Evolutionary conservation across 176 grass and related monocot genomes (phyloP), one percentile per base, ranked within the genome.

Genomic region (Bolboschoenus planiculmis): DNA sequence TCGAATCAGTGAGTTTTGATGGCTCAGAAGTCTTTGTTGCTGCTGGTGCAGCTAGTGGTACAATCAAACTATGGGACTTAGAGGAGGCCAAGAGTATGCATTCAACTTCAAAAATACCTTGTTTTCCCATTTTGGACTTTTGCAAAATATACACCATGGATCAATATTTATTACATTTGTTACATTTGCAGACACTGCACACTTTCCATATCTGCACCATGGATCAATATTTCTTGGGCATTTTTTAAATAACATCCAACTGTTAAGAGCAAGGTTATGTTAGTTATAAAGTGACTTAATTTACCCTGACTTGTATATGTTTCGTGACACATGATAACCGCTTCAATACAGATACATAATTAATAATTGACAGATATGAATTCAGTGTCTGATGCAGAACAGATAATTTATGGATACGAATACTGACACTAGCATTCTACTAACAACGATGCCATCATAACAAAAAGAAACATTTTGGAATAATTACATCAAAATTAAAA

Each of bases 1-100:
- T 97, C 53, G 95, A 97, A 47, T 94, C 95, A 0, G 95, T 97
- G 77, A 80, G 82, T 87, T 94, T 97, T 85, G 95, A 97, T 76
- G 86, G 87, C 50, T 92, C 92, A 4, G 95, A 97, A 94, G 88
- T 94, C 8, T 91, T 93, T 73, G 89, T 97, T 53, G 95, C 92
- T 57, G 92, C 95, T 63, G 95, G 95, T 86, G 95, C 95, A 86
- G 90, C 95, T 81, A 97, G 92, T 54, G 95, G 95, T 40, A 94
- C 95, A 27, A 87, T 94, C 84, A 97, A 97, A 78, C 47, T 97
- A 82, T 94, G 92, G 95, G 90, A 94, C 85, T 87, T 97, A 79
- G 84, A 97, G 82, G 95, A 94, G 87, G 90, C 95, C 3, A 97
- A 97, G 82, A 94, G 95, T 97, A 97, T 0, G 89, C 54, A 47